A percentile compares a stretch with the other conserved stretches of the same genome.
These are phyloP conservation scores for Hymenoscyphus linearis DNA, from an alignment of 2,329 filamentous ascomycete species.

Conservation along the genomic window DNA sequence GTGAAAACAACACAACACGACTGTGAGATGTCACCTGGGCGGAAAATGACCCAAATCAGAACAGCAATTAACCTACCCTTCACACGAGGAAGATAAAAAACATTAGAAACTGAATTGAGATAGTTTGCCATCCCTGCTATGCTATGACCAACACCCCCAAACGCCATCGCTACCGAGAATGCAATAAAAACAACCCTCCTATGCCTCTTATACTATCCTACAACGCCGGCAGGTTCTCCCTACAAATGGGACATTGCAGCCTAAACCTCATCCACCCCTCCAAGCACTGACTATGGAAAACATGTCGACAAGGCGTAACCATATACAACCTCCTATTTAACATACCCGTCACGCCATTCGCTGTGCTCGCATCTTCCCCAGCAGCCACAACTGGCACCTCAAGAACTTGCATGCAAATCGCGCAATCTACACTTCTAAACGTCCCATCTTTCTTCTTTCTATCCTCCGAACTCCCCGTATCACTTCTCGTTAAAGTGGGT, in stretches of 20 bases:
- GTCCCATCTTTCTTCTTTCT: constrained; percentile 42
- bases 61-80: background rate
- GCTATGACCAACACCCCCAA: background rate
- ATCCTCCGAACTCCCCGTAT: constrained; percentile 19
- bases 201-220: constrained; percentile 38
- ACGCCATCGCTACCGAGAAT: background rate
- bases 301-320: constrained; percentile 94
- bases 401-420: constrained; percentile 88
- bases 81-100: background rate
- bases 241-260: constrained; percentile 90
- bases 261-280: constrained; percentile 96
- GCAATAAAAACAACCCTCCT: background rate
- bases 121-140: background rate
- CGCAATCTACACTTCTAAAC: constrained; percentile 70
- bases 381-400: constrained; percentile 77
- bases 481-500: constrained; percentile 17
- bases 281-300: constrained; percentile 87
- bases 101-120: background rate
- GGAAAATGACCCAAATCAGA: too few relatives aligned
- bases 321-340: constrained; percentile 83
- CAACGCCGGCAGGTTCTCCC: constrained; percentile 80
- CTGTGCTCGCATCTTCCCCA: constrained; percentile 43
- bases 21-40: too few relatives aligned
- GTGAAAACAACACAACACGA: too few relatives aligned
- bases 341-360: constrained; percentile 56